Base-by-base conservation (phyloP, 208 protist species). In the Porcisia hertigi region DNA sequence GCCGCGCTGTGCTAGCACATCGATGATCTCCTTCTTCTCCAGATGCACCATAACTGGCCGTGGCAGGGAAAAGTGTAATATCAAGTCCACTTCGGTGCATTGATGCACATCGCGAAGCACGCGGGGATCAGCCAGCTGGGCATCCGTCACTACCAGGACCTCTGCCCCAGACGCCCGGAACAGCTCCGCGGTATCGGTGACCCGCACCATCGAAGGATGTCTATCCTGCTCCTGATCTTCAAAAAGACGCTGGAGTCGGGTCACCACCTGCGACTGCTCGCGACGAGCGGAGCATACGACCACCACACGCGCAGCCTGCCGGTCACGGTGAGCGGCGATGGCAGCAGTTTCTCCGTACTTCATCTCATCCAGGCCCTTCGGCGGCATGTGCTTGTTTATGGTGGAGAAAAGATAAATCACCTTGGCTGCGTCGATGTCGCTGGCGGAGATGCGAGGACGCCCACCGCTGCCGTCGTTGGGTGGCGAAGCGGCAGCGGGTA, bases 51-150 rank as follows among this genome's bases (percentile, higher is more conserved):
- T 85, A 54, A 89, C 69, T n/a, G 47, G 14, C 23, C 87, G 83
- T 23, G 90, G 86, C 63, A 94, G 73, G 34, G 79, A 87, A 73
- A 86, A 92, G 77, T 94, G 88, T 55, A 94, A 30, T 11, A 94
- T 57, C 30, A 89, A 20, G 36, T 79, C 73, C 7, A 86, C 74
- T 9, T 70, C 34, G 11, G 76, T 65, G 60, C 75, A 80, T 6
- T 79, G 72, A 47, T 76, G 75, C 49, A 80, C 58, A 62, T 76
- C 70, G 34, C 67, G 71, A 65, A 81, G 71, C 53, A 84, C 77
- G 8, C 81, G 81, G 36, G 55, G 52, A 36, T 86, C 80, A 0
- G 80, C 70, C 66, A 92, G 73, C 85, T 93, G 86, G 49, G 83
- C 62, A 76, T 92, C 83, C 36, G 83, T 84, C 69, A 89, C 9